Percentiles rank a stretch among this genome's conserved stretches.
Conservation (phyloP, 108 stramenopile species). For the Cyclotella distinguenda region DNA sequence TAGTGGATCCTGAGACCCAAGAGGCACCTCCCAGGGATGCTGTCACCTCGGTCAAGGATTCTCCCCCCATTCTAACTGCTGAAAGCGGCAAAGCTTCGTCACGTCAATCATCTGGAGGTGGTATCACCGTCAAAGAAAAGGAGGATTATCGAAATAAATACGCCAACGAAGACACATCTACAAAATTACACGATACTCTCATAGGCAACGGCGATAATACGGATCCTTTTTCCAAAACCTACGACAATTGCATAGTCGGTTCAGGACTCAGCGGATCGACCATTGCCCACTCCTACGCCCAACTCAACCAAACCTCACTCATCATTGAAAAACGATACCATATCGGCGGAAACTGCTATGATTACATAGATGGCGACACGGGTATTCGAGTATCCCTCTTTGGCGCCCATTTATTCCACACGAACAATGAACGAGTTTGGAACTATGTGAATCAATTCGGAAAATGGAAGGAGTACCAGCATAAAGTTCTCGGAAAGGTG, state of each 20-base stretch:
- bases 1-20: not conserved
- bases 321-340: slow-evolving; percentile 73
- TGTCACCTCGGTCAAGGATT: not conserved
- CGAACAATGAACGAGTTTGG: slow-evolving; percentile 67
- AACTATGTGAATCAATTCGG: slow-evolving; percentile 64
- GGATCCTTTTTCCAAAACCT: slow-evolving; percentile 2
- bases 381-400: slow-evolving; percentile 59
- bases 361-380: slow-evolving; percentile 68
- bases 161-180: not conserved
- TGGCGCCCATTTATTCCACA: slow-evolving; percentile 82
- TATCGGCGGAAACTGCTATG: slow-evolving; percentile 86
- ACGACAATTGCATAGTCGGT: slow-evolving; percentile 77
- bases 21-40: slow-evolving; percentile 5
- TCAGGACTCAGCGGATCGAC: slow-evolving; percentile 76
- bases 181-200: not conserved
- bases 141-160: not conserved
- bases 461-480: slow-evolving; percentile 75
- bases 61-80: not conserved
- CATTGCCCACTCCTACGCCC: slow-evolving; percentile 76
- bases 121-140: not conserved
- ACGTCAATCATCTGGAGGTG: not conserved
- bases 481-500: slow-evolving; percentile 63
- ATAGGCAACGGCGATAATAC: no score
- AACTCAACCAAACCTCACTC: slow-evolving; percentile 51
- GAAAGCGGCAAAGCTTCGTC: not conserved